Evolutionary conservation across 2,329 filamentous ascomycete genomes (phyloP), one percentile per base, ranked within the genome.

Genomic region (Fusarium sp.): DNA sequence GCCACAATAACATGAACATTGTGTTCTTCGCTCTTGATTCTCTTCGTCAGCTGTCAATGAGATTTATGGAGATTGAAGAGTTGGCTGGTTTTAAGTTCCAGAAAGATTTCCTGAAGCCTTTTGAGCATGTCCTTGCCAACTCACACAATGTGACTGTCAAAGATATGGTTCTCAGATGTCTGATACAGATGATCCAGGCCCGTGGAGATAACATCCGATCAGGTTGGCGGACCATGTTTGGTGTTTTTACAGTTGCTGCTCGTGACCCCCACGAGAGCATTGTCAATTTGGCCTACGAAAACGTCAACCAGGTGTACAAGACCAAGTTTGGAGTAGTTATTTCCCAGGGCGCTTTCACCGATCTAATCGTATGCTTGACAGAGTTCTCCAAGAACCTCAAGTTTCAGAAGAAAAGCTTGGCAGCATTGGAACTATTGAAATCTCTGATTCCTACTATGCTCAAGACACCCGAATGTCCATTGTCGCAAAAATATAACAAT

Each of bases 171-270:
- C 85, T 99, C 30, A 91, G 95, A 47, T 99, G 97, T 80, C 86
- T 99, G 69, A 97, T 98, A 63, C 97, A 99, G 82, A 99, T 99
- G 97, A 97, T 99, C 53, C 96, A 99, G 83, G 95, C 95, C 36
- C 90, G 94, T 65, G 97, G 97, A 11, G 93, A 98, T 82, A 98
- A 98, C 76, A 99, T 99, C 78, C 92, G 95, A 58, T 98, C 95
- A 42, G 96, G 96, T 10, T 99, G 96, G 96, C 92, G 96, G 80
- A 98, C 97, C 26, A 99, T 99, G 95, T 98, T 99, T 82, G 96
- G 95, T 8, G 95, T 98, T 35, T 99, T 99, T 79, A 98, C 95
- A 3, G 95, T 98, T 41, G 96, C 97, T 33, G 96, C 97, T 24
- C 89, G 92, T 69, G 97, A 98, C 79, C 94, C 93, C 22, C 95